These are phyloP conservation scores for Cardamine chenopodiifolia DNA, from an alignment of 345 rosid genomes.

Conservation along the genomic window DNA sequence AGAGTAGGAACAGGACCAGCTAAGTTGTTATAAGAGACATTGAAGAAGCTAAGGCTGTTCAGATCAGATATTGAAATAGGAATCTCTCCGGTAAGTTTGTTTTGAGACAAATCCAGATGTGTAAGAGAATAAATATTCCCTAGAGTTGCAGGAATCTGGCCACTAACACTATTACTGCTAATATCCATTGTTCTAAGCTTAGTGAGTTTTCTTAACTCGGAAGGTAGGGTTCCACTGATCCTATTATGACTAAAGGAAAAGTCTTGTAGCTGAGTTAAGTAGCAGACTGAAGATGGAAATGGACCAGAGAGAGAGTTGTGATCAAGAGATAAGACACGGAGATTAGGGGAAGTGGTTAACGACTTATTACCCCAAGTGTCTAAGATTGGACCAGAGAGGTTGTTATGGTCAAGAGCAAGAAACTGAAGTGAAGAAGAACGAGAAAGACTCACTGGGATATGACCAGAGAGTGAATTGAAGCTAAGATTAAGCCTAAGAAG, in stretches of 20 bases:
- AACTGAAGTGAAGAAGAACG: constrained; percentile 53
- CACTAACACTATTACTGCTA: constrained; percentile 58
- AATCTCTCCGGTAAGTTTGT: constrained; percentile 67
- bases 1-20: constrained; percentile 79
- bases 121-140: constrained; percentile 54
- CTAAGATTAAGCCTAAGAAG: constrained; percentile 64
- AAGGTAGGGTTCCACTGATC: constrained; percentile 59
- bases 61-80: constrained; percentile 63
- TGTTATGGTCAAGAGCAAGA: constrained; percentile 64
- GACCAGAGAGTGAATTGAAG: constrained; percentile 61
- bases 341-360: constrained; percentile 25
- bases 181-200: constrained; percentile 67
- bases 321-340: constrained; percentile 47
- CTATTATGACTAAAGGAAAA: constrained; percentile 59
- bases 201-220: constrained; percentile 51
- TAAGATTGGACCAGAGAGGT: constrained; percentile 56
- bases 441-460: constrained; percentile 52
- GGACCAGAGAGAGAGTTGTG: constrained; percentile 57
- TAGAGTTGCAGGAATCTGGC: constrained; percentile 58
- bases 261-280: constrained; percentile 55
- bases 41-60: constrained; percentile 57
- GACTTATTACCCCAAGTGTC: constrained; percentile 51
- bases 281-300: constrained; percentile 58
- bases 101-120: constrained; percentile 63
- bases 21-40: constrained; percentile 84